Base-by-base conservation (phyloP, 257 asterid genomes). In the Penstemon davidsonii region DNA sequence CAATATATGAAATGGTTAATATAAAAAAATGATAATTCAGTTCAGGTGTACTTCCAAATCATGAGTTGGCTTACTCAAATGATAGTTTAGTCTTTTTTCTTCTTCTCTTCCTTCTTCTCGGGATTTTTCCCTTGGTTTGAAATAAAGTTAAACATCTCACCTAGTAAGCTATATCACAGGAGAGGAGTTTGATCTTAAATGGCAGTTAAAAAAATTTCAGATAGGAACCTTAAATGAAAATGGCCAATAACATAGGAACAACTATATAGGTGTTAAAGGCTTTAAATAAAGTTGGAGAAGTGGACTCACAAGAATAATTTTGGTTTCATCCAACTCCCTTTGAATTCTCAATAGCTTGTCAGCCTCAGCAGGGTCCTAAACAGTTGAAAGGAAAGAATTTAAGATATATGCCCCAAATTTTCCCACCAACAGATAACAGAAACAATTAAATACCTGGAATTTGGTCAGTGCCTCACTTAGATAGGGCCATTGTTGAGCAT, bases 361-460 rank as follows among this genome's bases (percentile, higher is more conserved):
- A 63, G 97, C 98, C 81, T 92, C 97, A 15, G 98, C 95, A 65
- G 97, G 98, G 70, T 92, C 96, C 97, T 92, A 74, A 55, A 76
- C 49, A 70, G 60, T 66, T 40, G 10, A 12, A 68, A 45, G 46
- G 49, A 33, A 71, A 38, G 50, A 70, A n/a, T 60, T 71, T 43
- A 60, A 8, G 43, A 47, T 19, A 19, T 18, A 40, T 37, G 63
- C 56, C 52, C 40, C 62, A 15, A 66, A n/a, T 60, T 53, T 3
- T 60, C 44, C 42, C 6, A 37, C 4, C 2, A 41, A 42, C 25
- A 15, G 8, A 38, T 38, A 9, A 33, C 62, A 62, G 58, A 74
- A 42, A 33, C 66, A 70, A 44, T 11, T 42, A 45, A 60, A 53
- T 67, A 84, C 89, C 87, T 81, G 87, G 70, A 81, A 84, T 61